A percentile compares a stretch with the other conserved stretches of the same genome.
Evolutionary conservation across 495 filamentous ascomycete species (phyloP).

Genomic region (Penicillium herquei): DNA sequence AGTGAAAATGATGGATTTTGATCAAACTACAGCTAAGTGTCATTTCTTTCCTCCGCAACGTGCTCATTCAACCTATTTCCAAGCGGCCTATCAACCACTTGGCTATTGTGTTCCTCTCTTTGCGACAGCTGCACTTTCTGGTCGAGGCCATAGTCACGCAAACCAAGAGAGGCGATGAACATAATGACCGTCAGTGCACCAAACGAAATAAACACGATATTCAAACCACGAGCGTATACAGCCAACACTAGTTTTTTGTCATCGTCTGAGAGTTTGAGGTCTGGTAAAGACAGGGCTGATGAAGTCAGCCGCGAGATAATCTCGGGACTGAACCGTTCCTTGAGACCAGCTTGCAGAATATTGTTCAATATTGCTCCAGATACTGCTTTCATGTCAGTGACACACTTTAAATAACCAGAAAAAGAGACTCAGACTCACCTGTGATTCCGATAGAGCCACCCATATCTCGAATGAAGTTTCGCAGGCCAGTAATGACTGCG

Average conservation of each 20-base stretch:
- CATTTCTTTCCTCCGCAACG: neutral
- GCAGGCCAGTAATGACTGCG: conserved; percentile 1
- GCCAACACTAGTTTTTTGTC: neutral
- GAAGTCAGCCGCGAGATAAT: neutral
- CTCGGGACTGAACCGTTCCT: neutral
- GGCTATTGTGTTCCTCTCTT: neutral
- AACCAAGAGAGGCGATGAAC: neutral
- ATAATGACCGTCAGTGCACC: neutral
- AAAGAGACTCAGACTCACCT: neutral
- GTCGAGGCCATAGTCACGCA: neutral
- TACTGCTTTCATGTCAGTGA: neutral
- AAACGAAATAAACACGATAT: neutral
- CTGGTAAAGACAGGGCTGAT: neutral
- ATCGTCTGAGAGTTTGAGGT: neutral
- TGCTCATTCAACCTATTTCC: neutral
- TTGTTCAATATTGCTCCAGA: neutral
- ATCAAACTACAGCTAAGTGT: neutral
- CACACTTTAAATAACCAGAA: neutral
- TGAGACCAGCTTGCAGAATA: neutral
- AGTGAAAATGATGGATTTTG: no score
- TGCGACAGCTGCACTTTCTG: neutral
- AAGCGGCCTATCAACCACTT: neutral
- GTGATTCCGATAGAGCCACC: neutral
- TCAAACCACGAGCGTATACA: neutral
- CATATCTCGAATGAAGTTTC: conserved; percentile 2